A percentile compares a stretch with the other conserved stretches of the same genome.
These are phyloP conservation scores for Pycnococcus provasolii DNA, from an alignment of 139 green algal genomes.

Conservation along the genomic window DNA sequence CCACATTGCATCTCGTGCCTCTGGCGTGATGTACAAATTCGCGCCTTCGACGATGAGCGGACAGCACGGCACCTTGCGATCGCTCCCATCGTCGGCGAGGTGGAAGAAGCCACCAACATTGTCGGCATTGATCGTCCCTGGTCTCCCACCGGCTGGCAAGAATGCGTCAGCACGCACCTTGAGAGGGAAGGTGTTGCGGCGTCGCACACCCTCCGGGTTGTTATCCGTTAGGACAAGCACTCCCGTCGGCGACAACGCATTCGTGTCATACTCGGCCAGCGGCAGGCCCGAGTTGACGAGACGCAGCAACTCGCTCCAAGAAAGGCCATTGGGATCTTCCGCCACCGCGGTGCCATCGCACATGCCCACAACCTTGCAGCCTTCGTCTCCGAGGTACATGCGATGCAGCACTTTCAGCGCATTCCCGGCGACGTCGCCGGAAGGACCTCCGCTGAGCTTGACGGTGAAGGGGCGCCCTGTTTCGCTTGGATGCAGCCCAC, in stretches of 20 bases:
- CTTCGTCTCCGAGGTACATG: neutral
- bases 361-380: conserved; percentile 2
- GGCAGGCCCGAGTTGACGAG: neutral
- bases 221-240: neutral
- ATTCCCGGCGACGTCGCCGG: conserved; percentile 15
- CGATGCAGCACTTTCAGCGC: conserved; percentile 3
- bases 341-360: conserved; percentile 3
- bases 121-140: conserved; percentile 5
- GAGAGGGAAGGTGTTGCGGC: conserved; percentile 4
- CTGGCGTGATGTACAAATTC: conserved; percentile 12
- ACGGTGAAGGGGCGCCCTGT: neutral
- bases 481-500: neutral
- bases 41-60: conserved; percentile 9
- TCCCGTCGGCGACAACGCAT: neutral
- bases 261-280: conserved; percentile 1
- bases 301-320: conserved; percentile 4
- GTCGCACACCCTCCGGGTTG: conserved; percentile 2
- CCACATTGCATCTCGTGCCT: conserved; percentile 1
- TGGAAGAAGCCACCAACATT: neutral
- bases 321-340: conserved; percentile 4
- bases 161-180: conserved; percentile 3
- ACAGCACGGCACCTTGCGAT: neutral
- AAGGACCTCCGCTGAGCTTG: conserved; percentile 7
- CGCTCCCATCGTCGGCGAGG: neutral
- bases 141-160: conserved; percentile 3